Conservation (phyloP, 2,329 filamentous ascomycete species). For the Plectosphaerella sp. region DNA sequence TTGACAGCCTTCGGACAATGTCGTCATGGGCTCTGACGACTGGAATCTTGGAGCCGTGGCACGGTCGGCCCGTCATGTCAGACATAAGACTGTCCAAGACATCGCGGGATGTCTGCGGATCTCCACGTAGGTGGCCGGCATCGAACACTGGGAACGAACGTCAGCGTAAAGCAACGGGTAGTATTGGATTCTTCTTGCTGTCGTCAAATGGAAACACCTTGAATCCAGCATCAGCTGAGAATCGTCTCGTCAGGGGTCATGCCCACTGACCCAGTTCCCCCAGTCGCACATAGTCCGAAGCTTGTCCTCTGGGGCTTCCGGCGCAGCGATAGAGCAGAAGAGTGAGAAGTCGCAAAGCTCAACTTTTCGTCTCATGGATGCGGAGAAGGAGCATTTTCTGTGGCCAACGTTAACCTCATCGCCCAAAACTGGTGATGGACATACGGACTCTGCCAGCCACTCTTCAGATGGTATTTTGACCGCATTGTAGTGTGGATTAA, state of each 20-base stretch:
- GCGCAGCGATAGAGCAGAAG: slow-evolving; percentile 15
- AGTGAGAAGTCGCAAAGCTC: slow-evolving; percentile 16
- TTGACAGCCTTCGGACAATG: slow-evolving; percentile 1
- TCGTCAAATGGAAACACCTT: not conserved
- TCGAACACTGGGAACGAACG: slow-evolving; percentile 14
- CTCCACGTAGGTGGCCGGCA: slow-evolving; percentile 10
- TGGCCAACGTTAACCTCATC: too few relatives aligned
- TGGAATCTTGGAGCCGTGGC: not conserved
- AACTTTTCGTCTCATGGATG: slow-evolving; percentile 9
- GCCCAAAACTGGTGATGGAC: too few relatives aligned
- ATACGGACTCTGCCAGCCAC: slow-evolving; percentile 9
- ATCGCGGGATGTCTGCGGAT: slow-evolving; percentile 7
- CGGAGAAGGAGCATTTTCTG: slow-evolving; percentile 11
- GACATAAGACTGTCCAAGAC: slow-evolving; percentile 15
- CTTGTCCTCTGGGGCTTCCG: slow-evolving; percentile 6
- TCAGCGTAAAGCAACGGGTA: not conserved
- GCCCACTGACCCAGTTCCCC: slow-evolving; percentile 17
- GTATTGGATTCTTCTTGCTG: not conserved
- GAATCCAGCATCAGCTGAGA: not conserved
- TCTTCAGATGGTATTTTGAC: slow-evolving; percentile 13
- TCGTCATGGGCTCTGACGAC: slow-evolving; percentile 14
- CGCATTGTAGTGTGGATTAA: slow-evolving; percentile 11
- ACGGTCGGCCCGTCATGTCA: slow-evolving; percentile 5
- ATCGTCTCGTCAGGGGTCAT: not conserved
- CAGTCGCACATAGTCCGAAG: slow-evolving; percentile 16